Evolutionary conservation across 345 rosid genomes (phyloP).

Genomic region (Eucalyptus camaldulensis): DNA sequence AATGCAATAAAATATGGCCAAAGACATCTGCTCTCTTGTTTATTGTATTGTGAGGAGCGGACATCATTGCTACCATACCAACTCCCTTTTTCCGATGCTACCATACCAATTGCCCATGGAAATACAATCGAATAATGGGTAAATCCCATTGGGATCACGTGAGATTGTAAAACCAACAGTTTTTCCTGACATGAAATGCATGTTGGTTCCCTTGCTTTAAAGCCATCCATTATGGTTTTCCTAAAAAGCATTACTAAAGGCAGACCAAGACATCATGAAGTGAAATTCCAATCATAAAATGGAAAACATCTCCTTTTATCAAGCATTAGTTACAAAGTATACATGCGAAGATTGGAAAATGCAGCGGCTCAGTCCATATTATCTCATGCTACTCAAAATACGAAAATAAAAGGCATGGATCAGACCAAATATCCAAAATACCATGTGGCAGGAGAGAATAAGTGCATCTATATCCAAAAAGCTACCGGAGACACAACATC

Average conservation of each 20-base stretch:
- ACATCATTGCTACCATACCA: not conserved
- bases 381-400: not conserved
- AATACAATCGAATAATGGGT: not conserved
- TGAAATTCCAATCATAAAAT: not conserved
- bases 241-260: not conserved
- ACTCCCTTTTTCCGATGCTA: not conserved
- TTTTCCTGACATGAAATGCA: not conserved
- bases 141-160: not conserved
- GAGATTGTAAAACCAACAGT: not conserved
- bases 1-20: not conserved
- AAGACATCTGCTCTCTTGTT: not conserved
- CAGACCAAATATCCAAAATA: not conserved
- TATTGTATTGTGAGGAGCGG: not conserved
- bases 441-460: not conserved
- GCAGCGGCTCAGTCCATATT: not conserved
- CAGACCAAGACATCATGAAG: not conserved
- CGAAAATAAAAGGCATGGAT: not conserved
- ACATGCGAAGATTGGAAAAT: not conserved
- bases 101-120: not conserved
- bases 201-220: not conserved
- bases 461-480: not conserved
- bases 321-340: not conserved
- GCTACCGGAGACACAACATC: not conserved
- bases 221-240: not conserved
- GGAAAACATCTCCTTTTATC: not conserved